phyloP scores from a whole-genome alignment of 768 basidiomycete genomes.

The Phallus indusiatus region DNA sequence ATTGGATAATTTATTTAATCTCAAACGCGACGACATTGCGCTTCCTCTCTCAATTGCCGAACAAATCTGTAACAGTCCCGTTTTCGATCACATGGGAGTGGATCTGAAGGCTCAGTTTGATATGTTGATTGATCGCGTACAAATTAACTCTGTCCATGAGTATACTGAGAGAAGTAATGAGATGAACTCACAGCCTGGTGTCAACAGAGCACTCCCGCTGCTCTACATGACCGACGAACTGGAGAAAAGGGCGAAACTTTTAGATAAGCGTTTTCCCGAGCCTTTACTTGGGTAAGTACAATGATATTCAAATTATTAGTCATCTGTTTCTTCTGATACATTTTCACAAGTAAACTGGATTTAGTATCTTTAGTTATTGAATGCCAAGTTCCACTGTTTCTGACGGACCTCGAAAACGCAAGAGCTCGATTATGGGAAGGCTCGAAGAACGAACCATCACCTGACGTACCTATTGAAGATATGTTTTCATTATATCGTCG shows the following conservation, averaged over 20 bases:
- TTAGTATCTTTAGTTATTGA: slow-evolving; percentile 69
- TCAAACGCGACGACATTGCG: slow-evolving; percentile 63
- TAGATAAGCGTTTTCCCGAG: slow-evolving; percentile 82
- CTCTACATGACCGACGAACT: slow-evolving; percentile 81
- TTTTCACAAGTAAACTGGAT: slow-evolving; percentile 48
- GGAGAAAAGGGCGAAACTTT: slow-evolving; percentile 72
- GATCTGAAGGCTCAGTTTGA: slow-evolving; percentile 58
- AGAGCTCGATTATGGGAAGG: slow-evolving; percentile 72
- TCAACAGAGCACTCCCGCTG: slow-evolving; percentile 73
- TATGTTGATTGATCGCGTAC: slow-evolving; percentile 61
- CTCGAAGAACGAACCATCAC: slow-evolving; percentile 79
- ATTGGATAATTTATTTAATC: slow-evolving; percentile 64
- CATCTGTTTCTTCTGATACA: slow-evolving; percentile 4
- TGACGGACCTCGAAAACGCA: slow-evolving; percentile 57
- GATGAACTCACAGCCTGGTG: slow-evolving; percentile 59
- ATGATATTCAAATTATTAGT: background rate
- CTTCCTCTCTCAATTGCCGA: slow-evolving; percentile 62
- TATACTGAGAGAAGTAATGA: slow-evolving; percentile 57
- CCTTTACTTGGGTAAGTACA: slow-evolving; percentile 65
- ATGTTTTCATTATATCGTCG: slow-evolving; percentile 81
- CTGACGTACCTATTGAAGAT: slow-evolving; percentile 83
- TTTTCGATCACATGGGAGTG: slow-evolving; percentile 64
- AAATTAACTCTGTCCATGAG: slow-evolving; percentile 47
- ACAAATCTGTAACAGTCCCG: slow-evolving; percentile 55
- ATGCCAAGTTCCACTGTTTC: slow-evolving; percentile 52